phyloP scores from a whole-genome alignment of 2,329 filamentous ascomycete species.

The Onygenales sp. region DNA sequence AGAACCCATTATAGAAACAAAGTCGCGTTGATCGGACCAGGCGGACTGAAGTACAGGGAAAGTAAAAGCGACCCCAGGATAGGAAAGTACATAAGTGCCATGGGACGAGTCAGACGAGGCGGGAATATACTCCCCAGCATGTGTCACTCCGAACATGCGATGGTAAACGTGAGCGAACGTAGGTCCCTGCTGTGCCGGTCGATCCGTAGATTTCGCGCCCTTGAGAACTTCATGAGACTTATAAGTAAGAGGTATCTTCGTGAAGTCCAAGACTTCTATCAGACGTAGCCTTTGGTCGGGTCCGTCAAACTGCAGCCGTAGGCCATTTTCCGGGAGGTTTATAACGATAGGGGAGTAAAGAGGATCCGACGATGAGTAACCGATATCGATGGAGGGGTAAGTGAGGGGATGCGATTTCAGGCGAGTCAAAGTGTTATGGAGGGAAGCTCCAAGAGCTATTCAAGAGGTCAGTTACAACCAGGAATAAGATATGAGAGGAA shows the following conservation, averaged over 20 bases:
- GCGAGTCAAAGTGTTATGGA: constrained; percentile 80
- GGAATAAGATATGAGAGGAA: constrained; percentile 12
- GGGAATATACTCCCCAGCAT: constrained; percentile 82
- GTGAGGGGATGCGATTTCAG: constrained; percentile 77
- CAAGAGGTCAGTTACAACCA: constrained; percentile 5
- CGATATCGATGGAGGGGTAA: constrained; percentile 74
- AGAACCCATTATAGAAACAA: constrained; percentile 76
- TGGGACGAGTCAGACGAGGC: constrained; percentile 45
- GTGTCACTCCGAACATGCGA: constrained; percentile 84
- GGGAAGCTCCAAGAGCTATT: constrained; percentile 74
- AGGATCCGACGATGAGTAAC: constrained; percentile 67
- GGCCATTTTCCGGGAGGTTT: constrained; percentile 70
- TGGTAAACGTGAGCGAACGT: constrained; percentile 87
- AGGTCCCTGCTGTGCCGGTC: constrained; percentile 44
- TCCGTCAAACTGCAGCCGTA: constrained; percentile 87
- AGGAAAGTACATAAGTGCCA: constrained; percentile 84
- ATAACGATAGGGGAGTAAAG: constrained; percentile 67
- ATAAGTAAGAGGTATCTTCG: constrained; percentile 73
- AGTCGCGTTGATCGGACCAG: constrained; percentile 66
- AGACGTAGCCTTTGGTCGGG: constrained; percentile 83
- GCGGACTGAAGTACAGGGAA: constrained; percentile 67
- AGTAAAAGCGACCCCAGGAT: constrained; percentile 87
- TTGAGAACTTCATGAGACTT: constrained; percentile 73
- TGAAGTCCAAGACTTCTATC: constrained; percentile 86
- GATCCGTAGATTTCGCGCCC: constrained; percentile 24